These are phyloP conservation scores for Cornus kousa DNA, from an alignment of 148 eudicot genomes.

Conservation along the genomic window DNA sequence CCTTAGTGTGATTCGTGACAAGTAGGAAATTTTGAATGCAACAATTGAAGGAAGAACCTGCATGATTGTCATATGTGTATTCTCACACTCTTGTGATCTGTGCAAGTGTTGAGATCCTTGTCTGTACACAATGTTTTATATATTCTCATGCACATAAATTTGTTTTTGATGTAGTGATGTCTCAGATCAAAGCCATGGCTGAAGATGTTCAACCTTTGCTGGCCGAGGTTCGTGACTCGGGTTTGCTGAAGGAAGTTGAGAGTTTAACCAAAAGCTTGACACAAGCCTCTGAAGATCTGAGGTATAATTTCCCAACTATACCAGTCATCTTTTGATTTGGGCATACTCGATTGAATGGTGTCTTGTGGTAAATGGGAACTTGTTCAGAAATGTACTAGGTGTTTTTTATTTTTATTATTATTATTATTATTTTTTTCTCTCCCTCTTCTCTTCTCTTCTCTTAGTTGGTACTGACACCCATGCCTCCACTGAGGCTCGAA, in stretches of 20 bases:
- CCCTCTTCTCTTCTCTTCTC: no score
- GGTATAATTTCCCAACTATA: constrained; percentile 31
- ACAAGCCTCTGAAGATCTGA: constrained; percentile 79
- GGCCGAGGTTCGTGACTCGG: constrained; percentile 79
- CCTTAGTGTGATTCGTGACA: neutral
- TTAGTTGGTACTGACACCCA: no score
- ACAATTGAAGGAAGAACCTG: neutral
- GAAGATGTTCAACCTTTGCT: constrained; percentile 91
- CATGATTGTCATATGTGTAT: neutral
- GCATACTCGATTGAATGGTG: neutral
- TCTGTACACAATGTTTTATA: constrained; percentile 1
- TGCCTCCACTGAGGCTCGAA: no score
- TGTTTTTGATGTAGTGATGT: constrained; percentile 59
- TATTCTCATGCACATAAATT: constrained; percentile 38
- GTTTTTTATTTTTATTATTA: no score
- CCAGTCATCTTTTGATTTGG: neutral
- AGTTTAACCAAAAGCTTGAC: constrained; percentile 81
- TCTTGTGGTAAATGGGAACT: no score
- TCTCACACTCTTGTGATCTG: neutral
- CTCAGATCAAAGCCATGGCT: constrained; percentile 90
- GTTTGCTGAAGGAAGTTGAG: constrained; percentile 91
- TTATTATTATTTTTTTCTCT: no score
- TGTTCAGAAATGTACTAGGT: no score
- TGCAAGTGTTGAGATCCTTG: neutral
- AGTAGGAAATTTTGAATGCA: neutral